Evolutionary conservation across 176 grass and related monocot genomes (phyloP), one percentile per base, ranked within the genome.

Genomic region (Elymus sibiricus): DNA sequence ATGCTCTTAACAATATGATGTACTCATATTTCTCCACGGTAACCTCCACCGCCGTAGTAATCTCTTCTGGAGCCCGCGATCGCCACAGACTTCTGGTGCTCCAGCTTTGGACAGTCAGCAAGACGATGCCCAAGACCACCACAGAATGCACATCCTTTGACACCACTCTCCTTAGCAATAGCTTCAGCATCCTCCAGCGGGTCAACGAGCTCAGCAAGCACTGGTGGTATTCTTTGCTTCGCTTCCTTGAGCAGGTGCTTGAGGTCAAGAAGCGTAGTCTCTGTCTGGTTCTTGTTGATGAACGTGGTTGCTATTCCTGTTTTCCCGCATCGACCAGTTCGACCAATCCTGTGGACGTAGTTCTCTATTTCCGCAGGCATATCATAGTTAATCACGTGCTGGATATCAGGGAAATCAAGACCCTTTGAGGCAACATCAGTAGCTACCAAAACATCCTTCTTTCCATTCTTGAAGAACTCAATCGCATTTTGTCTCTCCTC

Each of bases 211-310:
- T 99, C 97, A 16, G 94, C 94, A 76, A 99, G 69, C 34, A 96
- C 97, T 5, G 97, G 97, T 6, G 97, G 97, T 46, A 99, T 99
- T 78, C 97, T 99, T 70, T 99, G 97, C 60, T 99, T 99, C 9
- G 97, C 94, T 82, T 99, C 97, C 86, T 92, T 93, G 35, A 99
- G 79, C 42, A 99, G 79, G 80, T 99, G 97, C 70, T 94, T 98
- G 32, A 98, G 85, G 76, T 98, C 96, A 9, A 98, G 92, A 40
- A 98, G 88, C 1, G 93, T 94, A 3, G 94, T 96, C 85, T 99
- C 97, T 12, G 93, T 99, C 62, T 99, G 97, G 76, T 99, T 99
- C 91, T 99, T 99, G 86, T 96, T 99, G 64, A 99, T 99, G 85
- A 99, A 99, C 6, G 97, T 99, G 17, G 97, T 99, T 32, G 94